These are phyloP conservation scores for Mallotus repandus DNA, from an alignment of 441 rosid genomes.

Conservation along the genomic window DNA sequence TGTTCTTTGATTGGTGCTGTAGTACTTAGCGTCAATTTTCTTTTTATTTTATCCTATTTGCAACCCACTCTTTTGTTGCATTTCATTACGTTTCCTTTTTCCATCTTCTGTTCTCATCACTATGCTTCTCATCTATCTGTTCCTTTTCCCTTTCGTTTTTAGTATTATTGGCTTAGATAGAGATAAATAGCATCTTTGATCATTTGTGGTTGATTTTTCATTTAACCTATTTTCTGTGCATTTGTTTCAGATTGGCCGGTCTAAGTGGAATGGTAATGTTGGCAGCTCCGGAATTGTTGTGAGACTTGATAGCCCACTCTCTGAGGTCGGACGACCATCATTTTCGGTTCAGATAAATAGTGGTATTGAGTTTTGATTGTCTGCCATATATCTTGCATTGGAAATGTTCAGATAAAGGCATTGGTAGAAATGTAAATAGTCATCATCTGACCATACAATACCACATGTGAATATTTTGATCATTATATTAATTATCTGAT, in stretches of 20 bases:
- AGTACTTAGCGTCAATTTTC: no score
- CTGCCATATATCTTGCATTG: slow-evolving; percentile 1
- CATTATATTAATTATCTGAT: no score
- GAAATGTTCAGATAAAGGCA: slow-evolving; percentile 36
- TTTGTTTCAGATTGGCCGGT: slow-evolving; percentile 68
- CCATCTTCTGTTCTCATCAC: no score
- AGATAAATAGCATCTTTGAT: neutral
- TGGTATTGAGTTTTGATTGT: slow-evolving; percentile 70
- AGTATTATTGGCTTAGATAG: no score
- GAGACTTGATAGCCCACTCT: slow-evolving; percentile 72
- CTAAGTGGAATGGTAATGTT: slow-evolving; percentile 84
- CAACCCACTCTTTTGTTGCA: neutral
- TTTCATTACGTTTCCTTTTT: no score
- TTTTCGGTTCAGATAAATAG: slow-evolving; percentile 82
- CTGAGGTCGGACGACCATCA: slow-evolving; percentile 60
- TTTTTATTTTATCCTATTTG: neutral
- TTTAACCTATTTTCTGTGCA: neutral
- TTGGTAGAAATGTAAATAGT: no score
- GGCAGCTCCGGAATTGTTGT: slow-evolving; percentile 80
- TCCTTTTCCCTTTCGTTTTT: neutral
- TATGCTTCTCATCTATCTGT: no score
- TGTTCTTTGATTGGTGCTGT: no score
- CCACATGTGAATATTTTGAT: no score
- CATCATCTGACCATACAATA: no score
- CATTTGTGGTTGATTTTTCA: no score